A percentile compares a stretch with the other conserved stretches of the same genome.
phyloP scores from a whole-genome alignment of 768 basidiomycete species.

The Chiua virens region DNA sequence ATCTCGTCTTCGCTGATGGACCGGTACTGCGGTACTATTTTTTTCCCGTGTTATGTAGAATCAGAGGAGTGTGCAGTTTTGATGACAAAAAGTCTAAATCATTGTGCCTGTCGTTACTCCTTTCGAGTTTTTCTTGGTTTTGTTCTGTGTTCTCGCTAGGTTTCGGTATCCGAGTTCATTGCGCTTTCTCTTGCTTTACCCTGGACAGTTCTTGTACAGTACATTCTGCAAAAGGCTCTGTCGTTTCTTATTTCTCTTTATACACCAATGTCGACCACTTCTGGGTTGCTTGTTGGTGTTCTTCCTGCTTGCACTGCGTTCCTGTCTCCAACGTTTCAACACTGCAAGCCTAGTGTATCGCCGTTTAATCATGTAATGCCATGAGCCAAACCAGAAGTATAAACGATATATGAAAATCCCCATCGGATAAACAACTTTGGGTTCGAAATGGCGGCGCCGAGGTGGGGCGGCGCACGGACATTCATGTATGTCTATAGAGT shows the following conservation, averaged over 20 bases:
- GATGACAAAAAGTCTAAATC: conserved; percentile 5
- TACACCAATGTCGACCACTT: conserved; percentile 9
- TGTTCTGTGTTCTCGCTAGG: conserved; percentile 1
- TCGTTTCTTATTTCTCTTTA: conserved; percentile 37
- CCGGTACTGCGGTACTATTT: conserved; percentile 8
- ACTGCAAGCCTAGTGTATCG: conserved; percentile 13
- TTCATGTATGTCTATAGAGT: no score
- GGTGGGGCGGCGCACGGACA: no score
- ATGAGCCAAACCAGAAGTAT: no score
- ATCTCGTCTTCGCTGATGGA: conserved; percentile 33
- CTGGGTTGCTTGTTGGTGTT: conserved; percentile 7
- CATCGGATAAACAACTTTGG: no score
- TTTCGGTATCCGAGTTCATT: background rate
- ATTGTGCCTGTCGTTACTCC: background rate
- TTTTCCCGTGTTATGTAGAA: conserved; percentile 13
- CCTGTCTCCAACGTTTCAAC: background rate
- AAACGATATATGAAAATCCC: no score
- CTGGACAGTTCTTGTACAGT: conserved; percentile 22
- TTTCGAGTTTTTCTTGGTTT: conserved; percentile 1
- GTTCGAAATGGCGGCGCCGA: no score
- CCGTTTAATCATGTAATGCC: conserved; percentile 16
- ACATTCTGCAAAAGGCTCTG: conserved; percentile 13
- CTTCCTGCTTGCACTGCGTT: conserved; percentile 2
- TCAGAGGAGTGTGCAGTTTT: conserved; percentile 26
- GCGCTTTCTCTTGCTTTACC: background rate